These are phyloP conservation scores for Euphrasia arctica DNA, from an alignment of 305 asterid genomes.

Conservation along the genomic window DNA sequence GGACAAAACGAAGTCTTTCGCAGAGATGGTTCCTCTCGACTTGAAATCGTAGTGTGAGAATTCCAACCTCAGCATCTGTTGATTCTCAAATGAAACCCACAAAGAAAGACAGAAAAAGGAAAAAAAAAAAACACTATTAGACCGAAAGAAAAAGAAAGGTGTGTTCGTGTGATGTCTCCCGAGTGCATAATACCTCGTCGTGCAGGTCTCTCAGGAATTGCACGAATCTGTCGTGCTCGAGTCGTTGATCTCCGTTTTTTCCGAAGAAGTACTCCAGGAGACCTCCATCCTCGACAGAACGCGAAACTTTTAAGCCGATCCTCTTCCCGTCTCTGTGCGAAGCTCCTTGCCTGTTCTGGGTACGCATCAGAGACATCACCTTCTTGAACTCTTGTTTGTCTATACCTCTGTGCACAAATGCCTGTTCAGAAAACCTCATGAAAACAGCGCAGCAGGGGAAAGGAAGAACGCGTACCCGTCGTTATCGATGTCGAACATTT, in stretches of 20 bases:
- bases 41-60: conserved; percentile 75
- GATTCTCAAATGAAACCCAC: conserved; percentile 13
- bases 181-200: conserved; percentile 47
- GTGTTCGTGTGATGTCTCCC: neutral
- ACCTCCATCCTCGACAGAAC: conserved; percentile 75
- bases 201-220: conserved; percentile 78
- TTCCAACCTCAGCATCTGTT: conserved; percentile 75
- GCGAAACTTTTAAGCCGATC: conserved; percentile 57
- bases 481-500: conserved; percentile 73
- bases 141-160: neutral
- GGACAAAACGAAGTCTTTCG: conserved; percentile 70
- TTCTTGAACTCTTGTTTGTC: conserved; percentile 80
- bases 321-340: conserved; percentile 77
- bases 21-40: conserved; percentile 67
- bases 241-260: conserved; percentile 55
- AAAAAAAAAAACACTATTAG: neutral
- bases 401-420: conserved; percentile 47
- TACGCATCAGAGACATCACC: conserved; percentile 90
- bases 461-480: conserved; percentile 54
- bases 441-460: neutral
- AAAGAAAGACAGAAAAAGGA: neutral
- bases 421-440: neutral
- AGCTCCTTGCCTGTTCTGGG: conserved; percentile 71
- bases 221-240: conserved; percentile 63
- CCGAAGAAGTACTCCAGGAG: conserved; percentile 80